Evolutionary conservation across 768 basidiomycete genomes (phyloP).

Genomic region (Crucibulum laeve): DNA sequence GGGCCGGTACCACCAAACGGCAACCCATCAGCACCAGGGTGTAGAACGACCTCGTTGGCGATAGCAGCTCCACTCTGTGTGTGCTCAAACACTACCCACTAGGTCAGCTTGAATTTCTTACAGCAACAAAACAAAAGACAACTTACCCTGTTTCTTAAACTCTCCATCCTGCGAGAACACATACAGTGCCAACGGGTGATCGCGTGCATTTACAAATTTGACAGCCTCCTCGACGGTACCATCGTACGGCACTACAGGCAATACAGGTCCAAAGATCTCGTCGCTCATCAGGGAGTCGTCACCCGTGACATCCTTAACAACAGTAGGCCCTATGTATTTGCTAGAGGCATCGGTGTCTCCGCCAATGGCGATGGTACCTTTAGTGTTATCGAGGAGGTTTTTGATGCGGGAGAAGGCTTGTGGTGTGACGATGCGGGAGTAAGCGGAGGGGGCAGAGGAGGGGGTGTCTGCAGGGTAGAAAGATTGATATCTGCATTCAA

Average conservation of each 20-base stretch:
- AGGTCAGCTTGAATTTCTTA: not conserved
- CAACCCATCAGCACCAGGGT: slow-evolving; percentile 51
- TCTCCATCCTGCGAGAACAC: slow-evolving; percentile 61
- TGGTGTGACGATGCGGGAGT: slow-evolving; percentile 47
- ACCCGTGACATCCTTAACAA: slow-evolving; percentile 56
- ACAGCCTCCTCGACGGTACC: slow-evolving; percentile 70
- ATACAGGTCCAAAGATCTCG: slow-evolving; percentile 81
- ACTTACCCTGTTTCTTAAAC: slow-evolving; percentile 58
- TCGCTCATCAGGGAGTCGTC: slow-evolving; percentile 52
- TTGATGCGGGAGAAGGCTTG: slow-evolving; percentile 51
- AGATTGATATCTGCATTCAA: slow-evolving; percentile 35
- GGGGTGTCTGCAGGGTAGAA: slow-evolving; percentile 55
- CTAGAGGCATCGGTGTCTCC: slow-evolving; percentile 55
- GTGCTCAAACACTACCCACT: slow-evolving; percentile 52
- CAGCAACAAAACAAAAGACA: not conserved
- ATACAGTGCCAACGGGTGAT: slow-evolving; percentile 73
- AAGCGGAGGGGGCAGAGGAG: slow-evolving; percentile 36
- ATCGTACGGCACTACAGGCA: slow-evolving; percentile 73
- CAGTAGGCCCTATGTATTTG: slow-evolving; percentile 67
- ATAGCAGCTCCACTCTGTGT: slow-evolving; percentile 70
- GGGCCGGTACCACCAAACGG: slow-evolving; percentile 74
- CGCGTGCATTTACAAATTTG: slow-evolving; percentile 56
- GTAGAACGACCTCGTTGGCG: slow-evolving; percentile 70
- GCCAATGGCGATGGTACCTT: slow-evolving; percentile 62
- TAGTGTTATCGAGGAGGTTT: slow-evolving; percentile 56